phyloP scores from a whole-genome alignment of 225 moss, liverwort and hornwort species.

The Neckera pumila region DNA sequence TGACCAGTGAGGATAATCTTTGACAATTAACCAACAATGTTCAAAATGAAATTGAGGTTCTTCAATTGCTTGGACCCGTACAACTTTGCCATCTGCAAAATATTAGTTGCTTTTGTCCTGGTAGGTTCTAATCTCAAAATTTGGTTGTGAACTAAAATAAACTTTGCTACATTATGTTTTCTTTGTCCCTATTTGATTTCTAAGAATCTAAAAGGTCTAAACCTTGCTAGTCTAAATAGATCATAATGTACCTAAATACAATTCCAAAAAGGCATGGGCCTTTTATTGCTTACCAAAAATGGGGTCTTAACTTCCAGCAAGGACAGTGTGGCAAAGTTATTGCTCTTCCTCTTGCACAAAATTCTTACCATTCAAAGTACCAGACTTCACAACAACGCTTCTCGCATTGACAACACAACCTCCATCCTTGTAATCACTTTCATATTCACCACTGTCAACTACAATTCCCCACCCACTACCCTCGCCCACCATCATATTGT shows the following conservation, averaged over 20 bases:
- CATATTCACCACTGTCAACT: fast-evolving
- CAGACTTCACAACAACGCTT: fast-evolving
- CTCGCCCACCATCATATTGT: too few species aligned
- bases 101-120: not conserved
- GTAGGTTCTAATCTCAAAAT: not conserved
- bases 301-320: not conserved
- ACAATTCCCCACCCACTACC: too few species aligned
- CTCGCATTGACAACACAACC: fast-evolving
- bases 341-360: not conserved
- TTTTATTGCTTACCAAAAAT: not conserved
- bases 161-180: not conserved
- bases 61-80: fast-evolving
- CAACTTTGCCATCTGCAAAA: fast-evolving
- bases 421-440: fast-evolving
- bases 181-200: not conserved
- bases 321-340: fast-evolving
- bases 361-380: not conserved
- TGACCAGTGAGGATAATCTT: not conserved
- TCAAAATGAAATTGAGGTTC: fast-evolving
- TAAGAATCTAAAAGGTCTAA: not conserved
- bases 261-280: not conserved
- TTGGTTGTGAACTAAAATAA: not conserved
- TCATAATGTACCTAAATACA: not conserved
- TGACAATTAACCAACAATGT: not conserved
- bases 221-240: fast-evolving